Percentiles rank a stretch among this genome's conserved stretches.
phyloP scores from a whole-genome alignment of 2,329 filamentous ascomycete genomes.

The Mariannaea sp. region DNA sequence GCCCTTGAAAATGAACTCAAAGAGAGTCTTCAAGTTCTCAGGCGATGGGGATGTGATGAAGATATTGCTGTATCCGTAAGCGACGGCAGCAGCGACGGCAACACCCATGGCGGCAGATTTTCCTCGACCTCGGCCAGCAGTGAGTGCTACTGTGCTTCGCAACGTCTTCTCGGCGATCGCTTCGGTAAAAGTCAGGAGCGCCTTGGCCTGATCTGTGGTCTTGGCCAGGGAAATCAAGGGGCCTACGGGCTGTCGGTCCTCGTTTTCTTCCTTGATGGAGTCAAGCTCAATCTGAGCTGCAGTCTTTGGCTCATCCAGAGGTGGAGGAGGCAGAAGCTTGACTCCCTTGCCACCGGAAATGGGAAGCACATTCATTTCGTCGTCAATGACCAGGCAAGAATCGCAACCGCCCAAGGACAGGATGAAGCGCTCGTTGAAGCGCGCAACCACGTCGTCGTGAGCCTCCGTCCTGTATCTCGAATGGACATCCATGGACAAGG shows the following conservation, averaged over 20 bases:
- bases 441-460: constrained; percentile 89
- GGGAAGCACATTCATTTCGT: constrained; percentile 95
- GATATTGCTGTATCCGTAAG: constrained; percentile 97
- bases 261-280: constrained; percentile 83
- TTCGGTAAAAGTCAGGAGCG: constrained; percentile 94
- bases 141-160: constrained; percentile 89
- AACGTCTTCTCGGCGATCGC: constrained; percentile 96
- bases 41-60: constrained; percentile 98
- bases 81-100: constrained; percentile 89
- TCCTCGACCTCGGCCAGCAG: constrained; percentile 90
- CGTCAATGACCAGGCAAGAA: constrained; percentile 92
- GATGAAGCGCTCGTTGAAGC: constrained; percentile 98
- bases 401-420: constrained; percentile 94
- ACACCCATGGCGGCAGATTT: constrained; percentile 97
- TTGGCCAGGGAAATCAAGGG: constrained; percentile 82
- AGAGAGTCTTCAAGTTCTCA: constrained; percentile 97
- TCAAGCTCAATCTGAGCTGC: constrained; percentile 77
- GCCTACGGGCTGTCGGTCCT: constrained; percentile 84
- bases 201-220: constrained; percentile 95
- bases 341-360: constrained; percentile 96
- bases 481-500: constrained; percentile 96
- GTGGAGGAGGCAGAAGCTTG: constrained; percentile 76
- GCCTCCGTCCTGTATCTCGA: constrained; percentile 95
- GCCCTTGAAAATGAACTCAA: constrained; percentile 98
- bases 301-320: constrained; percentile 73